Percentiles rank a stretch among this genome's conserved stretches.
Evolutionary conservation across 1,284 basidiomycete species (phyloP).

Genomic region (Ceratobasidium sp.): DNA sequence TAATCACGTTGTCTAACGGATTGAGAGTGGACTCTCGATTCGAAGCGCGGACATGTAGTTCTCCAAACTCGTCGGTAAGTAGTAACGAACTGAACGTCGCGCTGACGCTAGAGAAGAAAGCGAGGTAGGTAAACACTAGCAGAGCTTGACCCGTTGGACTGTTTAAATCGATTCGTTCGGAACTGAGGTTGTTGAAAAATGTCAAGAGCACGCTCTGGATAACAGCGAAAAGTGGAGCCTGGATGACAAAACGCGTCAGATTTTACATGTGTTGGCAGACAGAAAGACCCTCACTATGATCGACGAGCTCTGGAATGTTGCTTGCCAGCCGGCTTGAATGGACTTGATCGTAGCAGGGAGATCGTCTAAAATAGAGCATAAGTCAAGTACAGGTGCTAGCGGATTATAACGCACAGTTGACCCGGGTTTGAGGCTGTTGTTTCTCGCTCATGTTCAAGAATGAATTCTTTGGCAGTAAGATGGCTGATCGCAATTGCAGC

Average conservation of each 20-base stretch:
- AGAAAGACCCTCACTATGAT: constrained; percentile 8
- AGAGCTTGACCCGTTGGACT: background rate
- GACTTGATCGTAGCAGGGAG: constrained; percentile 32
- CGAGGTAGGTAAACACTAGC: constrained; percentile 18
- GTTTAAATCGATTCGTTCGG: background rate
- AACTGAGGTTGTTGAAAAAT: constrained; percentile 11
- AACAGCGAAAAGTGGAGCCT: constrained; percentile 26
- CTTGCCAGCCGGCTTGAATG: constrained; percentile 20
- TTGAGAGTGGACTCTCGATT: background rate
- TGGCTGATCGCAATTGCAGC: too few species aligned
- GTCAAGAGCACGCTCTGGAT: constrained; percentile 3
- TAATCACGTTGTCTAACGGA: constrained; percentile 6
- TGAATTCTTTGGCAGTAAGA: too few species aligned
- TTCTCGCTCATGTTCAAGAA: too few species aligned
- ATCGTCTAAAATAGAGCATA: constrained; percentile 14
- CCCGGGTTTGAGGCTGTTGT: too few species aligned
- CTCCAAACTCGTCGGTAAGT: constrained; percentile 16
- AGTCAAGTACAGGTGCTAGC: background rate
- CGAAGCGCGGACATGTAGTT: constrained; percentile 15
- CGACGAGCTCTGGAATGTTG: constrained; percentile 27
- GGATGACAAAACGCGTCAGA: too few species aligned
- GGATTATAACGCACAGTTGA: background rate
- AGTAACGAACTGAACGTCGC: constrained; percentile 23
- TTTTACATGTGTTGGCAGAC: too few species aligned
- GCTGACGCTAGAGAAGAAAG: constrained; percentile 27